Evolutionary conservation across 2,329 filamentous ascomycete species (phyloP), one percentile per base, ranked within the genome.

Genomic region (Colletotrichum musicola): DNA sequence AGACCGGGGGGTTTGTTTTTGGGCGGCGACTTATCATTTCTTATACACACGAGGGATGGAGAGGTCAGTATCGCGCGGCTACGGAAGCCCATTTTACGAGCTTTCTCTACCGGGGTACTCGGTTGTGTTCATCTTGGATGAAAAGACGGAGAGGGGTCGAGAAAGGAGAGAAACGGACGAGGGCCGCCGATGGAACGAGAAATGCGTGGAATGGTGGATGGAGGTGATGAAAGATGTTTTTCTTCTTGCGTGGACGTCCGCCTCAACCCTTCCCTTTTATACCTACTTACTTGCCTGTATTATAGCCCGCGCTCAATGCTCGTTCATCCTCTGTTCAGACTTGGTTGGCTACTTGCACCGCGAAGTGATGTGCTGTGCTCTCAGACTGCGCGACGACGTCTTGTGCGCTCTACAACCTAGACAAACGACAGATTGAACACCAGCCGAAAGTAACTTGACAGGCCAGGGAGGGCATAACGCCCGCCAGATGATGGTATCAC

Each of bases 241-340:
- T 10, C 22, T 35, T 57, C 62, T 62, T 72, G 66, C 66, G 71
- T 72, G 62, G 66, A 66, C 56, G 64, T 50, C 58, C 53, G 50
- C 67, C 67, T 67, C 46, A 68, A 68, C 55, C 63, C 56, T 69
- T 69, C 44, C 67, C 67, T 69, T 51, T 57, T 68, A 68, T 65
- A 69, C 67, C 67, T 69, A 68, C 67, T 69, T 67, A 65, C 64
- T 35, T 68, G 67, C 51, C 63, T 69, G 67, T 69, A 68, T 57
- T 68, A 69, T 69, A 69, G 63, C 62, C 56, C 67, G 67, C 57
- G 67, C 63, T 62, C 56, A 69, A 62, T 68, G 67, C 62, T 55
- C 65, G 65, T 72, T 68, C 72, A 72, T 64, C 72, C 72, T 69
- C 67, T 74, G 62, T 68, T 68, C 65, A 68, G 60, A 25, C 14